Evolutionary conservation across 305 asterid genomes (phyloP), one percentile per base, ranked within the genome.

Genomic region (Fraxinus sp.): DNA sequence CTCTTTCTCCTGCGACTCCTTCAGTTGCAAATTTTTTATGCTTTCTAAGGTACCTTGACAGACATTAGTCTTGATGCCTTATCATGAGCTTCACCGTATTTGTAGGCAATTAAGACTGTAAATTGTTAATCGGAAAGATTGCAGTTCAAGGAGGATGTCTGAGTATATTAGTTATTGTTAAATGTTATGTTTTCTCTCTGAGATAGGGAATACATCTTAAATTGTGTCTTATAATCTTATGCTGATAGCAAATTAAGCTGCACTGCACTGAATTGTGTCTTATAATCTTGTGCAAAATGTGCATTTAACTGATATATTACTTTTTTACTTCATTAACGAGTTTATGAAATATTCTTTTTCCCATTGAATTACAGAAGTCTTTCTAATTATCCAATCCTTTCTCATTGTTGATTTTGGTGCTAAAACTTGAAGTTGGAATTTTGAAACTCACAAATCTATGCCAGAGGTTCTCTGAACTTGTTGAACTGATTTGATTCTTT

Each of bases 401-500:
- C 11, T 62, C 3, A 9, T 18, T 59, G 22, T 62, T 79, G 36
- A 64, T 55, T 41, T 10, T 5, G 33, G n/a, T 28, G 66, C 71
- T 81, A 35, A 24, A 22, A 3, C 43, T 18, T n/a, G 66, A 66
- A 36, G 1, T 11, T 62, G 5, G 35, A 14, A 78, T 35, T n/a
- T 20, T 66, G 66, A 49, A 35, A 18, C 52, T 72, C 20, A 46
- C 52, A 28, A 2, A 9, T 26, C 11, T 32, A 52, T 79, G 72
- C 82, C 66, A 0, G 62, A 64, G 57, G 57, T 78, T 28, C 78
- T 71, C 18, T 71, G 22, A 75, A 80, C 24, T 62, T 22, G 35
- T 22, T 30, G 6, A 35, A 68, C 59, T 82, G 79, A 70, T 79
- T 46, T 18, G 41, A 0, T 80, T 73, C 9, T 81, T 71, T 62